Evolutionary conservation across 345 rosid genomes (phyloP).

Genomic region (Reutealis trisperma): DNA sequence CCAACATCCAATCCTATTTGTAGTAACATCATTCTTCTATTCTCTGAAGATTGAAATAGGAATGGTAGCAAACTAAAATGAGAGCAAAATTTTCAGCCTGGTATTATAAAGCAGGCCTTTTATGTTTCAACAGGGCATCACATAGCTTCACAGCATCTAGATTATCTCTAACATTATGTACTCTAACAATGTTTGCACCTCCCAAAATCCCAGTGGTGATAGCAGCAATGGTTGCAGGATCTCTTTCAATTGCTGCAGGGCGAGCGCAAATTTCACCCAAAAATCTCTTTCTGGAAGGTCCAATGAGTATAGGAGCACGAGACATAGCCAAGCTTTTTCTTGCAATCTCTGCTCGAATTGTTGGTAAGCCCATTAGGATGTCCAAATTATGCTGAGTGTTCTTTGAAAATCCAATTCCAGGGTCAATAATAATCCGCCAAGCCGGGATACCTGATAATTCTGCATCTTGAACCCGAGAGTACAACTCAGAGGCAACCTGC

Average conservation of each 20-base stretch:
- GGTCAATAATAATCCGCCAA: constrained; percentile 87
- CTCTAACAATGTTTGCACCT: constrained; percentile 88
- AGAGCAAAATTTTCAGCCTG: not conserved
- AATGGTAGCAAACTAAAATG: not conserved
- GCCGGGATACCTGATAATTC: constrained; percentile 79
- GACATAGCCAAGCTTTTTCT: constrained; percentile 67
- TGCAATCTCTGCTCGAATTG: constrained; percentile 61
- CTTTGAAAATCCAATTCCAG: constrained; percentile 94
- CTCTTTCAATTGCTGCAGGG: constrained; percentile 66
- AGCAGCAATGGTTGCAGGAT: constrained; percentile 81
- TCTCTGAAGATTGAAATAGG: not conserved
- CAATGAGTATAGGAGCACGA: constrained; percentile 69
- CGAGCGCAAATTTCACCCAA: constrained; percentile 74
- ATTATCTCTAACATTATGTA: constrained; percentile 77
- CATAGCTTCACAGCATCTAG: constrained; percentile 76
- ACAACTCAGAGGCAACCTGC: constrained; percentile 75
- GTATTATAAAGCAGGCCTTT: constrained; percentile 10
- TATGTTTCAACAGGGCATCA: constrained; percentile 59
- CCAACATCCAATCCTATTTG: not conserved
- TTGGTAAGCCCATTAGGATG: constrained; percentile 58
- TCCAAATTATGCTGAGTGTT: constrained; percentile 66
- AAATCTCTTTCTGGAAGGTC: constrained; percentile 88
- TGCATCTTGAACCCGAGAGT: constrained; percentile 54
- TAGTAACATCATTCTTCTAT: not conserved
- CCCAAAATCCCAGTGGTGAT: constrained; percentile 65